A percentile compares a stretch with the other conserved stretches of the same genome.
phyloP scores from a whole-genome alignment of 352 stramenopile genomes.

The Phytophthora europaea region DNA sequence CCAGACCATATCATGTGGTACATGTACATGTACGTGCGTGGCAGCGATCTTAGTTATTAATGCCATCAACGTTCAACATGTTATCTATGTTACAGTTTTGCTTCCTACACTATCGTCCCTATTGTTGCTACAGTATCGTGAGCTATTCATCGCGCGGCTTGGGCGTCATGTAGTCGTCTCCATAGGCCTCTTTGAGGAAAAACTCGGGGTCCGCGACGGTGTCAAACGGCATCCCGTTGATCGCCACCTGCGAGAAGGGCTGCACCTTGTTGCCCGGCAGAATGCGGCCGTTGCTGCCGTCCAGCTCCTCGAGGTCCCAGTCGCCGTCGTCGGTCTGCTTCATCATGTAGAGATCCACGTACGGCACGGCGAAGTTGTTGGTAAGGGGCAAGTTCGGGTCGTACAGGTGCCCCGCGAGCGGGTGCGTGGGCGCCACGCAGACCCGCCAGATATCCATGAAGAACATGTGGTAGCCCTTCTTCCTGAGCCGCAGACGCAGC shows the following conservation, averaged over 20 bases:
- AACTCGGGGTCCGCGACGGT: conserved; percentile 36
- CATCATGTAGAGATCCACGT: conserved; percentile 44
- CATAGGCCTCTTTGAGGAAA: conserved; percentile 40
- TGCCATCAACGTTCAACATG: background rate
- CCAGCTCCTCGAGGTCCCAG: conserved; percentile 22
- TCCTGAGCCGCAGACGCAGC: conserved; percentile 24
- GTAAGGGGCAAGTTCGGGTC: conserved; percentile 22
- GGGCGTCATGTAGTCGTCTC: conserved; percentile 38
- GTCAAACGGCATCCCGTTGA: conserved; percentile 41
- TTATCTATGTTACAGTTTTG: background rate
- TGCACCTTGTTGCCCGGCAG: conserved; percentile 16
- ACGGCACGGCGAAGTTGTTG: conserved; percentile 21
- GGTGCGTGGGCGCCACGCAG: conserved; percentile 42
- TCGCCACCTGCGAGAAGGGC: conserved; percentile 23
- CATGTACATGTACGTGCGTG: background rate
- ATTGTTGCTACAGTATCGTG: background rate
- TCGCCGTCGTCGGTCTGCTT: background rate
- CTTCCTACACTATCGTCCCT: background rate
- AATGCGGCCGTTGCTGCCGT: conserved; percentile 12
- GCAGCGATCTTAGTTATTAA: too few relatives aligned
- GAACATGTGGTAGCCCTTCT: conserved; percentile 58
- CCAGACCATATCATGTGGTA: background rate
- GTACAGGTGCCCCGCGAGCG: conserved; percentile 40
- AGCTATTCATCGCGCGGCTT: conserved; percentile 2
- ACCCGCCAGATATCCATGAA: conserved; percentile 37